Conservation (phyloP, 352 stramenopile species). For the Elongisporangium senticosum region DNA sequence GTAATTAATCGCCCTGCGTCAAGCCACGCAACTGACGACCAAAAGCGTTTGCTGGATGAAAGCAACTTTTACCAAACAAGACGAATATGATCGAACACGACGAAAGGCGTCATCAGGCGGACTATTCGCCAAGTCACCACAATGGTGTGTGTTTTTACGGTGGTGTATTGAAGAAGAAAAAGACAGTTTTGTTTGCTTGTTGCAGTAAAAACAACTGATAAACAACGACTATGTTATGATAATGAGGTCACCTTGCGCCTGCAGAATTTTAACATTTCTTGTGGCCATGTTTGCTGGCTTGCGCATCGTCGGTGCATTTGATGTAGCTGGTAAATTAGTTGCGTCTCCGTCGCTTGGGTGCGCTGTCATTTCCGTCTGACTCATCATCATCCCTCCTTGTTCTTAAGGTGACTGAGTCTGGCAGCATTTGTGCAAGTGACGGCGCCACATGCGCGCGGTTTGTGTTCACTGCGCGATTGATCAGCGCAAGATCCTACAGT, state of each 20-base stretch:
- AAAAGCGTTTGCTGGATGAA: background rate
- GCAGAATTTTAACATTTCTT: background rate
- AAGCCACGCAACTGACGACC: background rate
- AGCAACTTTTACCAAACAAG: background rate
- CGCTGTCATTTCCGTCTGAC: constrained; percentile 11
- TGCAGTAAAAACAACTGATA: background rate
- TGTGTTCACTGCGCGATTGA: constrained; percentile 71
- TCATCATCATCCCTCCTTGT: constrained; percentile 46
- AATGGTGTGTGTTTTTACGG: background rate
- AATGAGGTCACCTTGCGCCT: background rate
- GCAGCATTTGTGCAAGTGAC: constrained; percentile 7
- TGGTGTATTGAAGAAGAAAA: background rate
- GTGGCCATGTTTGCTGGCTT: background rate
- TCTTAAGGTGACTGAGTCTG: constrained; percentile 71
- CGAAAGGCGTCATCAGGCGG: background rate
- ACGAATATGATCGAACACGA: background rate
- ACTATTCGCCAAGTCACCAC: background rate
- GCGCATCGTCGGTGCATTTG: background rate
- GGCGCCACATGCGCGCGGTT: constrained; percentile 10
- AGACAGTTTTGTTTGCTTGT: background rate
- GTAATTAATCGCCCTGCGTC: background rate
- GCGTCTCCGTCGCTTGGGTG: constrained; percentile 3
- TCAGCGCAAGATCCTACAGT: constrained; percentile 58
- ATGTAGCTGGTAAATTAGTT: background rate
- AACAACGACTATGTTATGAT: background rate